phyloP scores from a whole-genome alignment of 805 yeast genomes.

The Candida arabinofermentans region DNA sequence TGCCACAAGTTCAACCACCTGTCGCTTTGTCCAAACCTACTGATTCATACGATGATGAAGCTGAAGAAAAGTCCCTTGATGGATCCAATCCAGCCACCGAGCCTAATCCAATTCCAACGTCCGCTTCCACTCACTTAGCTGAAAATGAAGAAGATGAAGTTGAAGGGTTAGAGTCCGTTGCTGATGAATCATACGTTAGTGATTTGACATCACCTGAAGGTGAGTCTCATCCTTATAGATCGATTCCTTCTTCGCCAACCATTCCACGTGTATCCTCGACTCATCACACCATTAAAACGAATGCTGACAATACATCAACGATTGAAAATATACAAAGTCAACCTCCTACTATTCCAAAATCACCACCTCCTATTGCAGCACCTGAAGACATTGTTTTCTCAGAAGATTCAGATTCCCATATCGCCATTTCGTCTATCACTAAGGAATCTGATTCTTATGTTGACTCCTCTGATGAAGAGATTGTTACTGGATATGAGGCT shows the following conservation, averaged over 20 bases:
- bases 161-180: constrained; percentile 1
- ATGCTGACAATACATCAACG: constrained; percentile 4
- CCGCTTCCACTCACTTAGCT: too few relatives aligned
- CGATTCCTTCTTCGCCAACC: constrained; percentile 3
- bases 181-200: background rate
- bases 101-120: too few relatives aligned
- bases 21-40: constrained; percentile 27
- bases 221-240: constrained; percentile 3
- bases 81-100: too few relatives aligned
- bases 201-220: background rate
- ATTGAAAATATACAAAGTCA: constrained; percentile 5
- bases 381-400: constrained; percentile 13
- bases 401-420: constrained; percentile 1
- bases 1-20: constrained; percentile 7
- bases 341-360: background rate
- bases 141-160: constrained; percentile 14
- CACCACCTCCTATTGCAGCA: constrained; percentile 11
- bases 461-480: constrained; percentile 16
- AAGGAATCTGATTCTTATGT: constrained; percentile 2
- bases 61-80: too few relatives aligned
- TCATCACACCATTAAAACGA: background rate
- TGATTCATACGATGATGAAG: constrained; percentile 29
- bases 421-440: background rate
- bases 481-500: constrained; percentile 63
- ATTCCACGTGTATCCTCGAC: background rate